Base-by-base conservation (phyloP, 2,329 filamentous ascomycete species). In the Podosphaera leucotricha region DNA sequence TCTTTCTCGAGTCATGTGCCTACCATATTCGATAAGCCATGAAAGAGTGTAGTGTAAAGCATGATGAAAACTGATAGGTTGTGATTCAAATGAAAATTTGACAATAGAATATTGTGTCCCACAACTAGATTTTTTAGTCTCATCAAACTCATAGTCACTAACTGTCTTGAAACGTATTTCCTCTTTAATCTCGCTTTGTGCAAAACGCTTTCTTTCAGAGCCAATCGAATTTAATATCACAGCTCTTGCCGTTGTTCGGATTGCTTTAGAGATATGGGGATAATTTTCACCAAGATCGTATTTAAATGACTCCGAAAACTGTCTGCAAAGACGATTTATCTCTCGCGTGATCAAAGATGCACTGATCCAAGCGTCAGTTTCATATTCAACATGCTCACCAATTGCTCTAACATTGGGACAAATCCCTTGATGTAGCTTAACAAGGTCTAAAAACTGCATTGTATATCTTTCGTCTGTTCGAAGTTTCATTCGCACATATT, bases 321-420 rank as follows among this genome's bases (percentile, higher is more conserved):
- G 80, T 49, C 86, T 72, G 55, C 87, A 93, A 33, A 95, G 71
- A 44, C 83, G 76, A 57, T 95, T 95, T 59, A 98, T 87, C 59
- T 98, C 87, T 43, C 87, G 73, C 42, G 90, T 94, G 46, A 98
- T 81, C 43, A 95, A 69, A 6, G 86, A 93, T 2, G 90, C 87
- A 46, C 83, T 92, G 44, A 98, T 95, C 90, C 90, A 98, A 18
- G 84, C 81, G 61, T 98, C 92, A 1, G 86, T 92, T 61, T 98
- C 90, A 57, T 95, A 98, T 60, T 98, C 92, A 26, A 98, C 82
- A 59, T 98, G 90, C 56, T 95, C 90, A 15, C 86, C 85, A 19
- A 94, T 74, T 2, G 87, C 90, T 48, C 92, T 73, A 39, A 86
- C 69, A 54, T 95, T 98, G 1, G 90, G 90, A 53, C 87, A 94